These are phyloP conservation scores for Gardenia jasminoides DNA, from an alignment of 257 asterid species.

Conservation along the genomic window DNA sequence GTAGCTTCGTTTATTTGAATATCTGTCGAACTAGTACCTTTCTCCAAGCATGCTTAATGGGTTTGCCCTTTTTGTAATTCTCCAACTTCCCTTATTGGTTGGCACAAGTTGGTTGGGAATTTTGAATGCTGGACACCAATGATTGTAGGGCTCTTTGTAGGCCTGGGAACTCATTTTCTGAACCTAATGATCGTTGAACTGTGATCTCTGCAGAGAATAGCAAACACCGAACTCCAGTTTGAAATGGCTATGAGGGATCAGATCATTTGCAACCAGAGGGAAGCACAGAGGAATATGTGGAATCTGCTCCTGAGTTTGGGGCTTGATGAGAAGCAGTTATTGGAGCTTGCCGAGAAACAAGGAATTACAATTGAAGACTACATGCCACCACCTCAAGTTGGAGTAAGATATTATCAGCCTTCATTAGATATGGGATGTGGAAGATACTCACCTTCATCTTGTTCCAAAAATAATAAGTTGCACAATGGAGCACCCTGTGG, in stretches of 20 bases:
- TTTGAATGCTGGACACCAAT: not conserved
- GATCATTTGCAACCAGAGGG: constrained; percentile 76
- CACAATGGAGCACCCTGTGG: constrained; percentile 34
- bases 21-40: not conserved
- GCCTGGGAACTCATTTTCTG: not conserved
- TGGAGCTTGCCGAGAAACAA: constrained; percentile 61
- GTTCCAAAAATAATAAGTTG: constrained; percentile 31
- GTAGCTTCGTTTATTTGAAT: not conserved
- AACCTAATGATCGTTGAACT: constrained; percentile 16
- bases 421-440: constrained; percentile 36
- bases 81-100: constrained; percentile 2
- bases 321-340: constrained; percentile 73
- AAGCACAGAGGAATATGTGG: constrained; percentile 76
- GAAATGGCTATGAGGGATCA: constrained; percentile 97
- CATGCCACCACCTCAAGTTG: constrained; percentile 39
- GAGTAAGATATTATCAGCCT: constrained; percentile 32
- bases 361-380: constrained; percentile 68
- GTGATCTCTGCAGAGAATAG: constrained; percentile 57
- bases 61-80: not conserved
- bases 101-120: not conserved
- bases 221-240: constrained; percentile 88
- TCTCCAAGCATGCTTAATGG: not conserved
- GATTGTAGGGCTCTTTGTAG: not conserved
- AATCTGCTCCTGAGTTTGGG: constrained; percentile 72
- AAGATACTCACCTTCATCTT: constrained; percentile 24